phyloP scores from a whole-genome alignment of 2,329 filamentous ascomycete genomes.

The Pseudocercospora vitis region DNA sequence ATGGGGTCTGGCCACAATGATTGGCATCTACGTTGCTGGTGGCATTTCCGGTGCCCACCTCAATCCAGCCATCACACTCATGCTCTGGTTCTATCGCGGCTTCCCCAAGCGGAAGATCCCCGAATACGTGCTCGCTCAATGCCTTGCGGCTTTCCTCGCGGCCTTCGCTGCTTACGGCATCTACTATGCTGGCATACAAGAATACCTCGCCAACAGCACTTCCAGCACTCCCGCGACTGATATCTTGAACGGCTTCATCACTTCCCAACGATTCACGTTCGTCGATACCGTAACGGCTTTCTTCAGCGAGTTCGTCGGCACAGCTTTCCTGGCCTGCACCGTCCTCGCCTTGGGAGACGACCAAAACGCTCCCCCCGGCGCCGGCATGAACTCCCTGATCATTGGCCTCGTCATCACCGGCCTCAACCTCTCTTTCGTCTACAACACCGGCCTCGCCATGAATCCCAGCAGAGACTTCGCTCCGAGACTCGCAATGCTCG shows the following conservation, averaged over 20 bases:
- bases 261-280: conserved; percentile 44
- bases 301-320: conserved; percentile 51
- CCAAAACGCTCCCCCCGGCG: conserved; percentile 41
- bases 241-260: conserved; percentile 47
- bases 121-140: conserved; percentile 54
- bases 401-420: conserved; percentile 46
- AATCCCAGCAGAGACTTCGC: conserved; percentile 55
- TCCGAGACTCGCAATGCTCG: conserved; percentile 48
- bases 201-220: conserved; percentile 31
- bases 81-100: conserved; percentile 48
- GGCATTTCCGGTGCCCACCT: conserved; percentile 52
- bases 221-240: conserved; percentile 22
- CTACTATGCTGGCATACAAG: conserved; percentile 41
- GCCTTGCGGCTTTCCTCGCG: conserved; percentile 54
- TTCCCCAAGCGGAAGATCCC: conserved; percentile 55
- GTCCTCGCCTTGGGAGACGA: conserved; percentile 43
- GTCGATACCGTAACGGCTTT: conserved; percentile 50
- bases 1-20: conserved; percentile 58
- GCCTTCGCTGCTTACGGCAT: conserved; percentile 49
- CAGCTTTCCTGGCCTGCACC: conserved; percentile 43
- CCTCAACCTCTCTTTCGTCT: conserved; percentile 45
- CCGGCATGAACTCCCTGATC: conserved; percentile 54
- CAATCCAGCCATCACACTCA: conserved; percentile 50
- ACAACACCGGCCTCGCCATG: conserved; percentile 51
- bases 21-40: conserved; percentile 44